Conservation (phyloP, 176 grass and related monocot genomes). For the Alloteropsis semialata region DNA sequence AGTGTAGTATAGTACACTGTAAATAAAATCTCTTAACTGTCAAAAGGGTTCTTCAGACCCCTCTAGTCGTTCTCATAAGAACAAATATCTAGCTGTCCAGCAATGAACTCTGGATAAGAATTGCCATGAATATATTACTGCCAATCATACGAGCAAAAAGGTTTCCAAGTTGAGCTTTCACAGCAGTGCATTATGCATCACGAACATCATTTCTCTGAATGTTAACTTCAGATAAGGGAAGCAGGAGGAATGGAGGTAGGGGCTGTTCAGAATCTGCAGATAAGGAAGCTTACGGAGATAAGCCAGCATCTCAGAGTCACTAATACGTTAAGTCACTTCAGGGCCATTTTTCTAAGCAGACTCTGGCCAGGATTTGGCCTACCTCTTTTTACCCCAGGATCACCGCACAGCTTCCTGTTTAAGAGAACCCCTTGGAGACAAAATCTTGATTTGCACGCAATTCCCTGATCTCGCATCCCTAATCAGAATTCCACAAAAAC, state of each 20-base stretch:
- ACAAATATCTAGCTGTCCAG: constrained; percentile 32
- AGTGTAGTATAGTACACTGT: background rate
- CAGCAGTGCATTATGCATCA: constrained; percentile 15
- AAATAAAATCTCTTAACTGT: background rate
- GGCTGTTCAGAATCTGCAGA: constrained; percentile 25
- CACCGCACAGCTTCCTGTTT: constrained; percentile 14
- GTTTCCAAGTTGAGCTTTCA: constrained; percentile 22
- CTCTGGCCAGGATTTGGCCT: constrained; percentile 26
- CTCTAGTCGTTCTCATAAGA: background rate
- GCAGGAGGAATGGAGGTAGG: background rate
- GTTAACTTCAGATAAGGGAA: constrained; percentile 27
- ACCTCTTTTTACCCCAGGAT: constrained; percentile 7
- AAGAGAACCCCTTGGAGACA: constrained; percentile 26
- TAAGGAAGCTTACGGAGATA: constrained; percentile 36
- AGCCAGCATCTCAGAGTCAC: constrained; percentile 48
- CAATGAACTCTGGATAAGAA: constrained; percentile 18
- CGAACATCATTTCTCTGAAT: constrained; percentile 3
- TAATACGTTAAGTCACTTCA: constrained; percentile 45
- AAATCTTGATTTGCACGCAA: constrained; percentile 38
- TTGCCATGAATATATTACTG: constrained; percentile 22
- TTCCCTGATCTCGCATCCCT: constrained; percentile 2
- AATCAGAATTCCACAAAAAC: constrained; percentile 27
- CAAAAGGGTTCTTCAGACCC: background rate
- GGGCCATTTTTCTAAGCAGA: constrained; percentile 32
- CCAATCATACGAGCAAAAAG: background rate